phyloP scores from a whole-genome alignment of 2,329 filamentous ascomycete genomes.

The Neopestalotiopsis rosae region DNA sequence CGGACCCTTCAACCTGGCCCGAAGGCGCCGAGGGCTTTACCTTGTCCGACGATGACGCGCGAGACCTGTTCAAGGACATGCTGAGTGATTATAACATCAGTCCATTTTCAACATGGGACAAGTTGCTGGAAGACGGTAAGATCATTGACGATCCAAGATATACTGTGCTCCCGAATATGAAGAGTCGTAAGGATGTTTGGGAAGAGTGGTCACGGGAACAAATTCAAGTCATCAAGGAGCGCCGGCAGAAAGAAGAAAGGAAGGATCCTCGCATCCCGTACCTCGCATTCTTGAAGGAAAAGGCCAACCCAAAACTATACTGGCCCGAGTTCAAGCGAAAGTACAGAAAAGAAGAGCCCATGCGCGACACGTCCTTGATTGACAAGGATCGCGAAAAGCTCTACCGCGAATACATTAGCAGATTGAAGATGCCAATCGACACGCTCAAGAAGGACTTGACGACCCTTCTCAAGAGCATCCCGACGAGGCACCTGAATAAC shows the following conservation, averaged over 20 bases:
- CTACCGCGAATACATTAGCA: constrained; percentile 75
- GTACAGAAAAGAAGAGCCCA: constrained; percentile 78
- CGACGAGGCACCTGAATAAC: constrained; percentile 64
- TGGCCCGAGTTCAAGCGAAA: constrained; percentile 98
- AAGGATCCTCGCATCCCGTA: constrained; percentile 85
- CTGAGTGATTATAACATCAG: constrained; percentile 82
- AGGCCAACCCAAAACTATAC: constrained; percentile 90
- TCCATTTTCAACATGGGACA: constrained; percentile 92
- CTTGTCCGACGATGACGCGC: constrained; percentile 77
- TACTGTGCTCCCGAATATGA: constrained; percentile 81
- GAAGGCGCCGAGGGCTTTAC: constrained; percentile 74
- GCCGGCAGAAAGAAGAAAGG: constrained; percentile 77
- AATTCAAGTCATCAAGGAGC: constrained; percentile 74
- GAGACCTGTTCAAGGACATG: constrained; percentile 81
- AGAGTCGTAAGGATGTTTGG: constrained; percentile 80
- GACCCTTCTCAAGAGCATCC: constrained; percentile 66
- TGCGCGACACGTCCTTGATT: constrained; percentile 74
- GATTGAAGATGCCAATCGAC: constrained; percentile 69
- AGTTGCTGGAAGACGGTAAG: constrained; percentile 79
- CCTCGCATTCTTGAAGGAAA: constrained; percentile 77
- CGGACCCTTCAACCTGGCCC: constrained; percentile 63
- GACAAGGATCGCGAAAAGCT: constrained; percentile 82
- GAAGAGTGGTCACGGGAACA: constrained; percentile 81
- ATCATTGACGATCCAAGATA: constrained; percentile 89
- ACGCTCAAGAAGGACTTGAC: constrained; percentile 74